Conservation (phyloP, 208 protist species). For the Vickermania spadyakhi region DNA sequence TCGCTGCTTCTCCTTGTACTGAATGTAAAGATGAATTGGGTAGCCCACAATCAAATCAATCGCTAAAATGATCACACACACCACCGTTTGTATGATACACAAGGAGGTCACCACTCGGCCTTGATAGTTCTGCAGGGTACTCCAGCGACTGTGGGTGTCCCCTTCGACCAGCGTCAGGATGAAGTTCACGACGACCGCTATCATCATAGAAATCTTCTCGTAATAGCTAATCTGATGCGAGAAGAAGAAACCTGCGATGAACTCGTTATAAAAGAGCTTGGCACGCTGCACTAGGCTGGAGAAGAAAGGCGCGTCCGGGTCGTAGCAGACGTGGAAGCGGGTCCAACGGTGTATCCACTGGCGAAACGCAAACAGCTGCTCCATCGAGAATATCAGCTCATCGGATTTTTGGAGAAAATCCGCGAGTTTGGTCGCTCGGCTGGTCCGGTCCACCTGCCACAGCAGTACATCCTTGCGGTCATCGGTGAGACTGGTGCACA, state of each 20-base stretch:
- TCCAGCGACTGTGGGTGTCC: not conserved
- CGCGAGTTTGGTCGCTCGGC: slow-evolving; percentile 56
- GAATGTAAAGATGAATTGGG: slow-evolving; percentile 43
- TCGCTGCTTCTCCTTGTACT: slow-evolving; percentile 53
- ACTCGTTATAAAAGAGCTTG: slow-evolving; percentile 40
- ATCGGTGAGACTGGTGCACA: slow-evolving; percentile 52
- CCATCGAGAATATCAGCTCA: slow-evolving; percentile 78
- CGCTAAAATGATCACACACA: slow-evolving; percentile 32
- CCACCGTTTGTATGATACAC: slow-evolving; percentile 36
- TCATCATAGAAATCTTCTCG: slow-evolving; percentile 39
- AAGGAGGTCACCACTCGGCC: slow-evolving; percentile 12
- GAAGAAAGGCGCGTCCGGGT: not conserved
- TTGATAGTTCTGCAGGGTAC: not conserved
- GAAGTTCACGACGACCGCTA: slow-evolving; percentile 49
- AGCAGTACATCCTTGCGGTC: slow-evolving; percentile 58
- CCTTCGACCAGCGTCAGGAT: slow-evolving; percentile 42
- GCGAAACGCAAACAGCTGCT: slow-evolving; percentile 45
- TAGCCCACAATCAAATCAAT: slow-evolving; percentile 42
- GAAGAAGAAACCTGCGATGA: slow-evolving; percentile 33
- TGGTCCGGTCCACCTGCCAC: slow-evolving; percentile 67
- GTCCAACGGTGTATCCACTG: slow-evolving; percentile 28
- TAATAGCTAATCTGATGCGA: slow-evolving; percentile 38
- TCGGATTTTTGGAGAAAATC: slow-evolving; percentile 76
- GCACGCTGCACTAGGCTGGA: slow-evolving; percentile 6
- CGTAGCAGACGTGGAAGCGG: slow-evolving; percentile 18